A percentile compares a stretch with the other conserved stretches of the same genome.
Conservation (phyloP, 805 yeast genomes). For the Wickerhamiella bombiphila region DNA sequence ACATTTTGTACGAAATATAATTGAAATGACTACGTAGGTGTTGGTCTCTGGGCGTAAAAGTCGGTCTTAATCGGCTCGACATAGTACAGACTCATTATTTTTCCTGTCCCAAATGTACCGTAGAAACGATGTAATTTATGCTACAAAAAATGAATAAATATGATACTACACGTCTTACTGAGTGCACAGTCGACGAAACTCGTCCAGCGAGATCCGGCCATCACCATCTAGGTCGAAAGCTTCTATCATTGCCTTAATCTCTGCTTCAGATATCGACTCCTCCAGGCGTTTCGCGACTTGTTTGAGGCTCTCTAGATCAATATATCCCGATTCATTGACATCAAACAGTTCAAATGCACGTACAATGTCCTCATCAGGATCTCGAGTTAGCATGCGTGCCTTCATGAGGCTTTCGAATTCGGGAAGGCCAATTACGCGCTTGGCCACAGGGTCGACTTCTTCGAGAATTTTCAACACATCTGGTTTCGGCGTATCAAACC, state of each 20-base stretch:
- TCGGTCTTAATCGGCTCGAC: too few relatives aligned
- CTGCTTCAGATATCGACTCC: slow-evolving; percentile 83
- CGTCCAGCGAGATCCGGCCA: slow-evolving; percentile 48
- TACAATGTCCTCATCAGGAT: slow-evolving; percentile 81
- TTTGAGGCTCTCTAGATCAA: slow-evolving; percentile 56
- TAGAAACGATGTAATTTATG: too few relatives aligned
- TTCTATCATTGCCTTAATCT: slow-evolving; percentile 89
- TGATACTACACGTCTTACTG: too few relatives aligned
- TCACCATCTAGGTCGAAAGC: slow-evolving; percentile 94
- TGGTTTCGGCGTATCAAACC: slow-evolving; percentile 70
- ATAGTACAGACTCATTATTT: too few relatives aligned
- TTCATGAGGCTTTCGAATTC: slow-evolving; percentile 71
- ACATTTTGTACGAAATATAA: too few relatives aligned
- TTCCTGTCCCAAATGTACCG: too few relatives aligned
- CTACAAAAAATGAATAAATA: too few relatives aligned
- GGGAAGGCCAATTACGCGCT: slow-evolving; percentile 45
- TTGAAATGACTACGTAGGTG: too few relatives aligned
- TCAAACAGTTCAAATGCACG: slow-evolving; percentile 94
- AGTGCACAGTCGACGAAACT: slow-evolving; percentile 23
- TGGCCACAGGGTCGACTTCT: slow-evolving; percentile 46
- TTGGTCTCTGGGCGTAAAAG: too few relatives aligned
- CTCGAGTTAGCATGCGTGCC: slow-evolving; percentile 67
- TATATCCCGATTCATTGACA: slow-evolving; percentile 79
- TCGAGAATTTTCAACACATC: slow-evolving; percentile 69
- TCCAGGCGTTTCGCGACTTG: slow-evolving; percentile 87